Conservation (phyloP, 2,329 filamentous ascomycete species). For the Xylaria sp. region DNA sequence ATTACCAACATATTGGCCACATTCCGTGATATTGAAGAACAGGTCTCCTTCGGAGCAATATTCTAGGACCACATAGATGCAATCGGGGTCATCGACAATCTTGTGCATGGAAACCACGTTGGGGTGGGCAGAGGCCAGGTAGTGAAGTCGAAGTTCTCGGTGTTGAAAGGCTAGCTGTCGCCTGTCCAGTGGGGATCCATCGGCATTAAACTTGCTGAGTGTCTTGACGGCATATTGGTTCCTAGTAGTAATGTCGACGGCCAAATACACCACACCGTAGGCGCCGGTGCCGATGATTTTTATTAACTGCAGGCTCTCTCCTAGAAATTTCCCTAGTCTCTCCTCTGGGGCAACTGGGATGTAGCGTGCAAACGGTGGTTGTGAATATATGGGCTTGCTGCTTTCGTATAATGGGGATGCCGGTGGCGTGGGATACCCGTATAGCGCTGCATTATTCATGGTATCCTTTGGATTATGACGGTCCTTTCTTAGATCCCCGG, state of each 20-base stretch:
- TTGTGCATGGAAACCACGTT: constrained; percentile 95
- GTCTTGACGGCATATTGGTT: constrained; percentile 95
- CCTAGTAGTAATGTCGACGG: constrained; percentile 83
- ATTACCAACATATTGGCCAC: constrained; percentile 91
- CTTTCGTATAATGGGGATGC: constrained; percentile 65
- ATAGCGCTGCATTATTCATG: constrained; percentile 69
- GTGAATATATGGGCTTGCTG: constrained; percentile 56
- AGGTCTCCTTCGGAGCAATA: constrained; percentile 97
- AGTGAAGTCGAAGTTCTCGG: constrained; percentile 91
- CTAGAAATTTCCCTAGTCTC: constrained; percentile 84
- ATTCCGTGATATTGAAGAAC: constrained; percentile 97
- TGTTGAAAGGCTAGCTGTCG: constrained; percentile 91
- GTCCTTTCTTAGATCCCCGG: constrained; percentile 41
- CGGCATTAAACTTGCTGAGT: constrained; percentile 85
- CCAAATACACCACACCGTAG: constrained; percentile 95
- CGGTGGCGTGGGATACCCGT: constrained; percentile 67
- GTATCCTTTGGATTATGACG: constrained; percentile 52
- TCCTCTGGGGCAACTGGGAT: constrained; percentile 78
- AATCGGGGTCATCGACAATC: constrained; percentile 91
- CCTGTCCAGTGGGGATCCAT: constrained; percentile 77
- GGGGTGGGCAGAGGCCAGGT: constrained; percentile 85
- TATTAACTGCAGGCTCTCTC: constrained; percentile 83
- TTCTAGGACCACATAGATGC: constrained; percentile 95
- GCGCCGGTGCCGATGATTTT: constrained; percentile 91
- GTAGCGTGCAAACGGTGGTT: constrained; percentile 55